Base-by-base conservation (phyloP, 768 basidiomycete genomes). In the Panellus pusillus region DNA sequence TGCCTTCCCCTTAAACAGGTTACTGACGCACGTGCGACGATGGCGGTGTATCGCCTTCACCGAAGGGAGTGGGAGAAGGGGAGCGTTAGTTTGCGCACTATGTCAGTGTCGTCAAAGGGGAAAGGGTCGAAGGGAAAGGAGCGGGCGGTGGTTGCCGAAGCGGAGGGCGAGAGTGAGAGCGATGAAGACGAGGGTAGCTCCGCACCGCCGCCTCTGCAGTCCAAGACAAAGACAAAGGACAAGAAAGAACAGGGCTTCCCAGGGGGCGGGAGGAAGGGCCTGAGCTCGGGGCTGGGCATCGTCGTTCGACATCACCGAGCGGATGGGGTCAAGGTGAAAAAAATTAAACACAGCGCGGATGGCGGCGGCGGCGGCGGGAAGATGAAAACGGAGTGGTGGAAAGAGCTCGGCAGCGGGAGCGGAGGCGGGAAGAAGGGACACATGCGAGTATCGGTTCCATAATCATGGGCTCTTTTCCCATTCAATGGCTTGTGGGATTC, bases 21-120 rank as follows among this genome's bases (percentile, higher is more conserved):
- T 5, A 90, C 83, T 15, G 95, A 98, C 66, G 93, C 95, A 1
- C 80, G 95, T 47, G 96, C 95, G 0, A 91, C 94, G 0, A 97
- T 99, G 93, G 95, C 93, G 0, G 74, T 98, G 36, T 98, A 89
- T 68, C 80, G 93, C 7, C 65, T 95, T 15, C 79, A 94, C 68
- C 86, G 89, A 61, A 84, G 83, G 47, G 78, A 82, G 43, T 98
- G 92, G 92, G 95, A 98, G 60, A 76, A 76, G 52, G 75, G 77
- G n/a, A 68, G 71, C 5, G 67, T 73, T n/a, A 18, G 48, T 6
- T 14, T 35, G 9, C 32, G 32, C 11, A 7, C 11, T 3, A 3
- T 35, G 3, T 9, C 32, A 3, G 39, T 12, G 39, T 40, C 19
- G 39, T 2, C 17, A 15, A 17, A 17, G 39, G 39, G 39, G 12